Conservation (phyloP, 495 filamentous ascomycete species). For the Cenococcum geophilum region DNA sequence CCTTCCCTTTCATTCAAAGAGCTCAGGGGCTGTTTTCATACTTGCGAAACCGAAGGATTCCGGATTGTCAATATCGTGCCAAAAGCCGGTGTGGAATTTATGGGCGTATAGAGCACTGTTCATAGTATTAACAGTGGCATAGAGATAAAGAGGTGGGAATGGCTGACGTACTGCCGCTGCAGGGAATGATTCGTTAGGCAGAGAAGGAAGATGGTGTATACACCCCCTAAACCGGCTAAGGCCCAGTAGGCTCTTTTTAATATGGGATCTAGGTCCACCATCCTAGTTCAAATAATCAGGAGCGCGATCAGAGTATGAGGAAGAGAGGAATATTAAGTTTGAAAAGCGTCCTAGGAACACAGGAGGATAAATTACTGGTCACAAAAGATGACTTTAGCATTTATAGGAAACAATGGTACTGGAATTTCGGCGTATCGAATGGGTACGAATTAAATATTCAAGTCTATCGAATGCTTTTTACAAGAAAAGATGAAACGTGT, state of each 20-base stretch:
- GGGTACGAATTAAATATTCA: too few species aligned
- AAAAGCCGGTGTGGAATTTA: slow-evolving; percentile 60
- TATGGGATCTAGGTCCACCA: slow-evolving; percentile 28
- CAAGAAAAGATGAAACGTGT: too few species aligned
- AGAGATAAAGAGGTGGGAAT: background rate
- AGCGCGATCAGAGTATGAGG: background rate
- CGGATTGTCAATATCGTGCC: slow-evolving; percentile 62
- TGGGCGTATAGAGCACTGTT: slow-evolving; percentile 71
- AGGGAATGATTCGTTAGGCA: slow-evolving; percentile 47
- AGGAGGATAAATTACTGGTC: too few species aligned
- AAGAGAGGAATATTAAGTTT: too few species aligned
- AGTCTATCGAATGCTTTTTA: too few species aligned
- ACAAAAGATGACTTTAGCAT: too few species aligned
- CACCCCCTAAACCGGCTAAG: slow-evolving; percentile 36
- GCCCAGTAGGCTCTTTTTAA: slow-evolving; percentile 39
- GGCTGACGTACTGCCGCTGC: slow-evolving; percentile 53
- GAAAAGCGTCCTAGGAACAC: too few species aligned
- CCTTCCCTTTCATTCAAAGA: slow-evolving; percentile 7
- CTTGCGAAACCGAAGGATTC: slow-evolving; percentile 79
- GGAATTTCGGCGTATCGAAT: too few species aligned
- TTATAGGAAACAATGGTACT: too few species aligned
- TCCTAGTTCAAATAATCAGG: slow-evolving; percentile 6
- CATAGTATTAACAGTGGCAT: slow-evolving; percentile 10
- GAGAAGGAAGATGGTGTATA: slow-evolving; percentile 43
- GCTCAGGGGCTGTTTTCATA: slow-evolving; percentile 38